Conservation (phyloP, 805 yeast species). For the Starmerella asiatica region DNA sequence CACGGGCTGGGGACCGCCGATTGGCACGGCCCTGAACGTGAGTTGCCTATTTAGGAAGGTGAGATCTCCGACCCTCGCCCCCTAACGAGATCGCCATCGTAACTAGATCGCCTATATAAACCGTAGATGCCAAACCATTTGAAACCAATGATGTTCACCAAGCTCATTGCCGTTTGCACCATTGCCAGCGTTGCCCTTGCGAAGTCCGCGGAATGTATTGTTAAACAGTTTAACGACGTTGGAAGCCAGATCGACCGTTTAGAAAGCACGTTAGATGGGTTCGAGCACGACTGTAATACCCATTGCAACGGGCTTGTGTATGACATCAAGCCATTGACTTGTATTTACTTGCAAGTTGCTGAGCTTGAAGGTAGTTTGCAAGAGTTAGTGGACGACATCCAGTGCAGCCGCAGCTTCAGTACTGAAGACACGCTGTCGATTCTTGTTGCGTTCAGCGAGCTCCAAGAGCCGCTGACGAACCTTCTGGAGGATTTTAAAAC, state of each 20-base stretch:
- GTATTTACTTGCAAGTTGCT: slow-evolving; percentile 5
- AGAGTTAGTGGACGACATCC: slow-evolving; percentile 15
- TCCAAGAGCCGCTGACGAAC: slow-evolving; percentile 8
- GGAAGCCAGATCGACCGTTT: neutral
- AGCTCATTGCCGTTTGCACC: neutral
- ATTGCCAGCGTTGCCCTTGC: slow-evolving; percentile 3
- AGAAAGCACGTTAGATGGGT: slow-evolving; percentile 4
- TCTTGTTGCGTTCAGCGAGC: slow-evolving; percentile 3
- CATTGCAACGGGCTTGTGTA: neutral
- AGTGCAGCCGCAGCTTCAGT: slow-evolving; percentile 11
- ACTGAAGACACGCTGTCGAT: slow-evolving; percentile 7
- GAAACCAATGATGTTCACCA: neutral
- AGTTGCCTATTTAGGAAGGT: too few relatives aligned
- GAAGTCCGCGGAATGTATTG: slow-evolving; percentile 10
- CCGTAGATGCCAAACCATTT: too few relatives aligned
- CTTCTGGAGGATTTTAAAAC: slow-evolving; percentile 2
- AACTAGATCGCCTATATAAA: too few relatives aligned
- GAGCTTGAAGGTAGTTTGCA: slow-evolving; percentile 10
- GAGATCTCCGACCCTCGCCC: too few relatives aligned
- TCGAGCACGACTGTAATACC: slow-evolving; percentile 1
- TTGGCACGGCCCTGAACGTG: too few relatives aligned
- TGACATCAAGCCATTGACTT: slow-evolving; percentile 9
- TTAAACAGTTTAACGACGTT: slow-evolving; percentile 9
- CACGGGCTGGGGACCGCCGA: too few relatives aligned
- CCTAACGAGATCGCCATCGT: too few relatives aligned